Evolutionary conservation across 495 filamentous ascomycete species (phyloP).

Genomic region (Penicillium herquei): DNA sequence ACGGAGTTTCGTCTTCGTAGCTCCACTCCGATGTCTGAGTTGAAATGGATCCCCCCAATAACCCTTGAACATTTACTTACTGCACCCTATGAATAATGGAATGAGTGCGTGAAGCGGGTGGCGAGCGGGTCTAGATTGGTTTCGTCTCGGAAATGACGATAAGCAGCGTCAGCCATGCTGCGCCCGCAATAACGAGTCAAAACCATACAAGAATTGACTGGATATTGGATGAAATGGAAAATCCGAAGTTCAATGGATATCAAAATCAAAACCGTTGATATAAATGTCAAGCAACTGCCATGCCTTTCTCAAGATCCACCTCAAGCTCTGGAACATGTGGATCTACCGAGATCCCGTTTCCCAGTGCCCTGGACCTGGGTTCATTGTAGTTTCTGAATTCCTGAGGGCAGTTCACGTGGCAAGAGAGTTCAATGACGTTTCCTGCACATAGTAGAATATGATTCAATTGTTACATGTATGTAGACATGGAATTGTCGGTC

Average conservation of each 20-base stretch:
- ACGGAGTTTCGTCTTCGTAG: background rate
- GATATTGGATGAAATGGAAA: background rate
- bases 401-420: slow-evolving; percentile 23
- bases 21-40: no score
- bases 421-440: slow-evolving; percentile 10
- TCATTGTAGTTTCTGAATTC: slow-evolving; percentile 13
- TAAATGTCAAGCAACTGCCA: slow-evolving; percentile 8
- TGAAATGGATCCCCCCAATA: no score
- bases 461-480: background rate
- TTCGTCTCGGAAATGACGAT: background rate
- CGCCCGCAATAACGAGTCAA: background rate
- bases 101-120: background rate
- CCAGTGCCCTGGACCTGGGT: slow-evolving; percentile 21
- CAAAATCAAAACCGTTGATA: background rate
- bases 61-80: no score
- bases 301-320: slow-evolving; percentile 14
- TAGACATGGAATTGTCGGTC: no score
- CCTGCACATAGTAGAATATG: background rate
- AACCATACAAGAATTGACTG: no score
- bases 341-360: slow-evolving; percentile 29
- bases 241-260: no score
- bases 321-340: slow-evolving; percentile 24
- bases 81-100: no score
- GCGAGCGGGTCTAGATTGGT: slow-evolving; percentile 9
- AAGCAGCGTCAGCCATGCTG: slow-evolving; percentile 2